Base-by-base conservation (phyloP, 768 basidiomycete genomes). In the Boletus barrowsii region DNA sequence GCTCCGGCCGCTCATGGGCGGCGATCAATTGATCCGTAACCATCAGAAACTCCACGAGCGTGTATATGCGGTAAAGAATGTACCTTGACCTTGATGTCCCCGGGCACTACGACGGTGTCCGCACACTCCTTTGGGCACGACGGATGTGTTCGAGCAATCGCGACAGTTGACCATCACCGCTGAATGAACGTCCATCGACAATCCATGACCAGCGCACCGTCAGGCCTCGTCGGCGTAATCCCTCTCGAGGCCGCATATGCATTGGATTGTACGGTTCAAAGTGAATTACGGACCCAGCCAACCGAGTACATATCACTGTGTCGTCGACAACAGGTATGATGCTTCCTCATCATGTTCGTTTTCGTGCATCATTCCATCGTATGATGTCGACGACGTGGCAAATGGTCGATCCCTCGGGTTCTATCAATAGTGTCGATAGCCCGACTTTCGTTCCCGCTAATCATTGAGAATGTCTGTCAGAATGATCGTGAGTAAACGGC, bases 101-200 rank as follows among this genome's bases (percentile, higher is more conserved):
- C 17, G 9, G n/a, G 18, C 9, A n/a, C 24, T 44, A 36, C 13
- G 24, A 37, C 10, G 47, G n/a, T n/a, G n/a, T n/a, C 17, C 2
- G 18, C 51, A 10, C 42, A 39, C n/a, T 50, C 51, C 2, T 8
- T 52, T 22, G 22, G 54, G 17, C 60, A 56, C n/a, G 62, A 61
- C n/a, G 75, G 75, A 26, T 76, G 64, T 15, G 39, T 9, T 30
- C 8, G 60, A 56, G 15, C 57, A 57, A 17, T 4, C 64, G 56
- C 41, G 20, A 64, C 68, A 33, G 70, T 69, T 15, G 57, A 62
- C 55, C 58, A 63, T n/a, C 50, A 63, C 1, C 36, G 41, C 32
- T 60, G 44, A 2, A 63, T 45, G 20, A 55, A 60, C 4, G 33
- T 1, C 62, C 62, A 55, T 18, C 53, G 53, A 30, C 10, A 1